Base-by-base conservation (phyloP, 768 basidiomycete genomes). In the Suillus hirtellus region DNA sequence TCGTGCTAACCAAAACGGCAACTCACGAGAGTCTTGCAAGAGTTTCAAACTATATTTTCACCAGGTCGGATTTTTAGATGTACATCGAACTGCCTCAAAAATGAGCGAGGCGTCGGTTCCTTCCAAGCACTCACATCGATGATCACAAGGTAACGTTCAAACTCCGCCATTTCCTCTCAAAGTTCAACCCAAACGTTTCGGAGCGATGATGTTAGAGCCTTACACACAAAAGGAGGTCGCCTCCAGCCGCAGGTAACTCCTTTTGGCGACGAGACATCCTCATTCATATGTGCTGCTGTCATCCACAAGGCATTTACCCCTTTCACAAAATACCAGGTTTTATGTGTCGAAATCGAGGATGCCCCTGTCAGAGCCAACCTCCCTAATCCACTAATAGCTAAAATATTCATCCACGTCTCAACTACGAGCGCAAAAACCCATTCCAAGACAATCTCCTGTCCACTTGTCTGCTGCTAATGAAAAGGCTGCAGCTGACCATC, bases 241-340 rank as follows among this genome's bases (percentile, higher is more conserved):
- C 46, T 47, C 46, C 46, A 46, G 12, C 46, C 12, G 9, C n/a
- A 46, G n/a, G 10, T 21, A 46, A 12, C 46, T 11, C 19, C 21
- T 1, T 21, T 21, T 0, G 12, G 24, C 12, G 46, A 47, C 21
- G 12, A 47, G 4, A 47, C 21, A 47, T 14, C 11, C 12, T 47
- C 21, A 12, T 47, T 47, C 46, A 47, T 7, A 11, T 47, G n/a
- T 12, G 4, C 21, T 14, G 21, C 46, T 24, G 21, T 47, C 46
- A 47, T 47, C 46, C 46, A 11, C 46, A 47, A 47, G 11, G 46
- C 42, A 10, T 47, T 21, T 4, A 43, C 47, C n/a, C 61, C 61
- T n/a, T 46, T 62, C 52, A 62, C 61, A 4, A 54, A 55, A 56
- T 37, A 24, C 21, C 12, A 11, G n/a, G 40, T 62, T n/a, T 62